Percentiles rank a stretch among this genome's conserved stretches.
Evolutionary conservation across 108 stramenopile species (phyloP).

Genomic region (Fragilariopsis cylindrus): DNA sequence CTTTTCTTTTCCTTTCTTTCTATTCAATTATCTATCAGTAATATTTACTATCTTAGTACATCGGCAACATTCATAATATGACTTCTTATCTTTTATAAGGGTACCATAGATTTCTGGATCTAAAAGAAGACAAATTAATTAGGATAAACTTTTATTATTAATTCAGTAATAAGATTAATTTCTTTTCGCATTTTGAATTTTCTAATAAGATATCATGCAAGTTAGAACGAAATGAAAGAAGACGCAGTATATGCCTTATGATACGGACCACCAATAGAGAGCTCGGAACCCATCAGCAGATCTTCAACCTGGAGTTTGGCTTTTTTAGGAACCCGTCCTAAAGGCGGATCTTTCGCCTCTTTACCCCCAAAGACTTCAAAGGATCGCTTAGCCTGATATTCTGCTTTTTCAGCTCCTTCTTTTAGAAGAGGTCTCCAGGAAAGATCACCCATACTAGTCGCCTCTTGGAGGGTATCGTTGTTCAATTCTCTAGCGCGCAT

Average conservation of each 20-base stretch:
- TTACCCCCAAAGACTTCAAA: constrained; percentile 81
- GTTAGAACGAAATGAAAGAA: constrained; percentile 12
- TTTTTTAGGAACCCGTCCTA: constrained; percentile 74
- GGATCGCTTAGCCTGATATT: constrained; percentile 66
- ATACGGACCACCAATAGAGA: background rate
- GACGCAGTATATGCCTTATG: constrained; percentile 18
- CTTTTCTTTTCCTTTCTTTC: too few relatives aligned
- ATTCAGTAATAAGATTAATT: too few relatives aligned
- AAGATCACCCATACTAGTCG: constrained; percentile 68
- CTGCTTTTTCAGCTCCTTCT: constrained; percentile 56
- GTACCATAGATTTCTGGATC: too few relatives aligned
- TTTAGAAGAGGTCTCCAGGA: constrained; percentile 56
- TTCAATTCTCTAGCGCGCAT: constrained; percentile 24
- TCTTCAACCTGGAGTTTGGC: constrained; percentile 48
- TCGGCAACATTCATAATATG: too few relatives aligned
- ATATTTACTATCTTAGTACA: too few relatives aligned
- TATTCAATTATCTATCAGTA: too few relatives aligned
- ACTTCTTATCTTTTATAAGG: too few relatives aligned
- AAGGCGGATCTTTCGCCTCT: constrained; percentile 59
- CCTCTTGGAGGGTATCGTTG: constrained; percentile 35
- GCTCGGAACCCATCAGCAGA: constrained; percentile 29
- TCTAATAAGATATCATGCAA: background rate
- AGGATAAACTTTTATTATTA: too few relatives aligned
- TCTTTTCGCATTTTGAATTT: too few relatives aligned
- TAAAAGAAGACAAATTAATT: too few relatives aligned